Base-by-base conservation (phyloP, 1,284 basidiomycete genomes). In the Apiotrichum veenhuisii region DNA sequence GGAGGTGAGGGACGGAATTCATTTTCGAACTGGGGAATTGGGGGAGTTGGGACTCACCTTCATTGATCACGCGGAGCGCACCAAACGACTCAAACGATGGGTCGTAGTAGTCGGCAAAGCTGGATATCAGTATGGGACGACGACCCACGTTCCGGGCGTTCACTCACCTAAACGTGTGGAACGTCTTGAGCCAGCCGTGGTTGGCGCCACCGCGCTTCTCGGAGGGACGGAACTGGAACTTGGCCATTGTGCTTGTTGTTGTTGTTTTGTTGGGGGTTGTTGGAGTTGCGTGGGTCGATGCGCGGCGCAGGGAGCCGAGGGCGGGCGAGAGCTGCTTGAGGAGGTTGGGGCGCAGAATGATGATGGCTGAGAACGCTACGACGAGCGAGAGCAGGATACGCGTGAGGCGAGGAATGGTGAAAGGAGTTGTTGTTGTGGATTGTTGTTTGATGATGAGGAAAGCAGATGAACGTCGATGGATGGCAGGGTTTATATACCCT, bases 121-220 rank as follows among this genome's bases (percentile, higher is more conserved):
- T 37, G 45, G n/a, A n/a, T n/a, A 4, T 33, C 27, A 30, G 9
- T 85, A 57, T 75, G 80, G 10, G 56, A 42, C 38, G 66, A 61
- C 43, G 58, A 71, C 23, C 53, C 34, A 4, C 68, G 64, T 48
- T 87, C 84, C 54, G 84, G 55, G 84, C 81, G 70, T 11, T 12
- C 91, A 91, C 68, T 76, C 77, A 45, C 45, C 84, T 82, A 71
- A 89, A 91, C 0, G 88, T 86, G 66, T 89, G 86, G 81, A 90
- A 89, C 1, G 87, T 86, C 80, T 92, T 93, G 48, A 97, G 80
- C 92, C 92, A 97, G 23, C 85, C 80, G 66, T 92, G 91, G 72
- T 95, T 84, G 15, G 87, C 88, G 53, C 87, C 77, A 10, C 90
- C 91, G 42, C 91, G 82, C 47, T 87, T 83, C 55, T 84, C 69